These are phyloP conservation scores for Fusarium concolor DNA, from an alignment of 2,329 filamentous ascomycete genomes.

Conservation along the genomic window DNA sequence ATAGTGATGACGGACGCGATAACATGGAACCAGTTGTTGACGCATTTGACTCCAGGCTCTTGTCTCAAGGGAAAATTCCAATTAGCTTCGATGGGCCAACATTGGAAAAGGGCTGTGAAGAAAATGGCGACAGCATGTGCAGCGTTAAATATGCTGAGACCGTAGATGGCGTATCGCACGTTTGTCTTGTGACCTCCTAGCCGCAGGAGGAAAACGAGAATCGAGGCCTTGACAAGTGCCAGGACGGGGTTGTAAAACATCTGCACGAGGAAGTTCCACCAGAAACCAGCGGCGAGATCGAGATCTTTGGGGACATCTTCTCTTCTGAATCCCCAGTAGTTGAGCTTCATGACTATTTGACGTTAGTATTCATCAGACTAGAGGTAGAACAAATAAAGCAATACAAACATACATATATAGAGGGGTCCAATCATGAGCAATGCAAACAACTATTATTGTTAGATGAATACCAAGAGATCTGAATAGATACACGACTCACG, in stretches of 20 bases:
- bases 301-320: conserved; percentile 40
- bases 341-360: conserved; percentile 46
- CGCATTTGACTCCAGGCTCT: conserved; percentile 48
- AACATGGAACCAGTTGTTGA: conserved; percentile 51
- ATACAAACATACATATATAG: conserved; percentile 27
- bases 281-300: conserved; percentile 36
- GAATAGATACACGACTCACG: not conserved
- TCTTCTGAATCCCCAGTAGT: conserved; percentile 49
- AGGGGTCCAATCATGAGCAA: conserved; percentile 33
- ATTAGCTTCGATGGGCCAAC: conserved; percentile 50
- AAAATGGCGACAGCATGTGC: conserved; percentile 52
- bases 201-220: conserved; percentile 58
- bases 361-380: no score
- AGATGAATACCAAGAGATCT: accelerated
- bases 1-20: conserved; percentile 54
- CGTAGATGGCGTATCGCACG: conserved; percentile 26
- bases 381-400: accelerated
- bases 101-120: conserved; percentile 55
- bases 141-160: conserved; percentile 43
- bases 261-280: conserved; percentile 56
- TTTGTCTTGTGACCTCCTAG: conserved; percentile 54
- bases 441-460: conserved; percentile 26
- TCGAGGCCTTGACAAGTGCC: conserved; percentile 58
- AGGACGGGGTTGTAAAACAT: conserved; percentile 60
- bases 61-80: conserved; percentile 46